Base-by-base conservation (phyloP, 192 early-diverging fungal genomes). In the Phycomyces blakesleeanus region DNA sequence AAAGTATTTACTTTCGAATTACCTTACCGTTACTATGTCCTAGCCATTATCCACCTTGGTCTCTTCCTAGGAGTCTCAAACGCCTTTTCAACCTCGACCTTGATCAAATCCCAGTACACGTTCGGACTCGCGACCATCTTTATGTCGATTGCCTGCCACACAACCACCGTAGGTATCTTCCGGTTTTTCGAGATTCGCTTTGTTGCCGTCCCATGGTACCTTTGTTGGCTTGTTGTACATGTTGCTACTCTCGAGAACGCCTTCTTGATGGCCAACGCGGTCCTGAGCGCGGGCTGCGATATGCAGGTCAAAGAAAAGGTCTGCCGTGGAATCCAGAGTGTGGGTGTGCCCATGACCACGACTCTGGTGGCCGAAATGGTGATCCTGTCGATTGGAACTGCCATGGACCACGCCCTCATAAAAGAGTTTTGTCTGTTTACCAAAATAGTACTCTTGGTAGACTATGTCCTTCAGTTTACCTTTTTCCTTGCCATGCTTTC, bases 401-500 rank as follows among this genome's bases (percentile, higher is more conserved):
- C 72, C 21, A 85, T 83, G 38, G 79, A 79, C 12, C 74, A 83
- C 7, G 78, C 78, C 24, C 76, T 85, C 2, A 76, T 93, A 8
- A 85, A 86, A 67, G 89, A 93, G 59, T 93, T 91, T 70, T 91
- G 88, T 55, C 69, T 88, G 1, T 89, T 91, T 63, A 80, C 79
- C 0, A 74, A 80, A 14, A 76, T 86, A 4, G 79, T 86, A 16
- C 69, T 93, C 22, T 70, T 91, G 11, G 86, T 93, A 56, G 89
- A 91, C 67, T 91, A 86, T 67, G 72, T 89, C n/a, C 61, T 93
- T 53, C 87, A 91, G 64, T 82, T 93, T 63, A 88, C 91, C 1
- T 91, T 93, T 64, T 90, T 91, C 55, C 79, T 84, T 29, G 85
- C 89, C 0, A 85, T 89, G 38, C 71, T 93, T n/a, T 87, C 91